Evolutionary conservation across 2,329 filamentous ascomycete genomes (phyloP).

Genomic region (Stagonosporopsis chrysanthemi): DNA sequence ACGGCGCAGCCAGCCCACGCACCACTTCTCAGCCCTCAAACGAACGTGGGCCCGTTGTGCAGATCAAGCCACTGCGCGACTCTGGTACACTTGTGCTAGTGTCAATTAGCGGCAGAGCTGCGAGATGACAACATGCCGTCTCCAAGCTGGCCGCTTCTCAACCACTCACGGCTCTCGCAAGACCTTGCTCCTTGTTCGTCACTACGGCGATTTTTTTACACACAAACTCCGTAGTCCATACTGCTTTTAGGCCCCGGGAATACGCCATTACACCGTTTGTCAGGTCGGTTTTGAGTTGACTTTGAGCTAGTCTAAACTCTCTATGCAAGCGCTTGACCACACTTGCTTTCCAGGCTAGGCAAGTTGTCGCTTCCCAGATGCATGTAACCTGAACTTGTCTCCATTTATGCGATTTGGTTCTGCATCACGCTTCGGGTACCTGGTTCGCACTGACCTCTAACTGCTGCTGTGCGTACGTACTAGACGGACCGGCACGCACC

Average conservation of each 20-base stretch:
- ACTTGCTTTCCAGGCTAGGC: constrained; percentile 27
- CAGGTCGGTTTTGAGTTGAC: constrained; percentile 27
- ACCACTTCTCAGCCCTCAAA: constrained; percentile 22
- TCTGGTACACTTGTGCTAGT: constrained; percentile 33
- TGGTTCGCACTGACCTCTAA: constrained; percentile 28
- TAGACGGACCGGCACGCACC: constrained; percentile 29
- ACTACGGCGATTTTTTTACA: constrained; percentile 17
- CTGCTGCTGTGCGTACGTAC: constrained; percentile 22
- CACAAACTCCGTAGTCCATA: constrained; percentile 38
- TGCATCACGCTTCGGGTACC: constrained; percentile 34
- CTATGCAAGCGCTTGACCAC: constrained; percentile 33
- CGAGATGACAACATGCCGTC: constrained; percentile 29
- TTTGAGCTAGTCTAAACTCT: constrained; percentile 37
- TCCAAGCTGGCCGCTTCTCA: constrained; percentile 12
- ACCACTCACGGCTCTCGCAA: constrained; percentile 24
- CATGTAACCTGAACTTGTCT: constrained; percentile 28
- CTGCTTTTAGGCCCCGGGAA: constrained; percentile 29
- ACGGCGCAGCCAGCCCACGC: constrained; percentile 41
- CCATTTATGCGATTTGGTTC: constrained; percentile 25
- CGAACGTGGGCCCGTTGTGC: constrained; percentile 43
- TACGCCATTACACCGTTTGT: constrained; percentile 28
- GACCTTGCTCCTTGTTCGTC: constrained; percentile 9
- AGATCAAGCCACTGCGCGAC: constrained; percentile 38
- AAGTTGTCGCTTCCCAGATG: constrained; percentile 30
- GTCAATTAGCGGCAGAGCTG: constrained; percentile 29